These are phyloP conservation scores for Aureobasidium sp. DNA, from an alignment of 2,329 filamentous ascomycete species.

Conservation along the genomic window DNA sequence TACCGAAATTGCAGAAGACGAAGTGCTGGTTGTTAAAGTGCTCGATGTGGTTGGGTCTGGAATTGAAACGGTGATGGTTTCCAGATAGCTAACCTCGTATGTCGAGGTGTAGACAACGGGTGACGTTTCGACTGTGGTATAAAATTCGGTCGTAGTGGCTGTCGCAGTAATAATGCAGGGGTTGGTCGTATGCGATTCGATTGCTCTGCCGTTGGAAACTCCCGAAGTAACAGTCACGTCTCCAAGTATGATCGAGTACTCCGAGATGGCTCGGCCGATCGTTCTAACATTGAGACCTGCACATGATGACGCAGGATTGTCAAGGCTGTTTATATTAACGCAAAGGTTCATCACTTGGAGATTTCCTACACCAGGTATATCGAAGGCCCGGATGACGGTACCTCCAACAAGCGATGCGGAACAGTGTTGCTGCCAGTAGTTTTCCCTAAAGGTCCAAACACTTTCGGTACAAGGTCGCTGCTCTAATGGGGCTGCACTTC, in stretches of 20 bases:
- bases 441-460: background rate
- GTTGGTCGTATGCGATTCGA: background rate
- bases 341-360: background rate
- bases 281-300: background rate
- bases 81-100: background rate
- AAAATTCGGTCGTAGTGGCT: background rate
- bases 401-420: background rate
- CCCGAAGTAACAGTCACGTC: background rate
- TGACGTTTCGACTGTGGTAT: background rate
- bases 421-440: background rate
- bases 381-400: background rate
- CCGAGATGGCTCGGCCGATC: background rate
- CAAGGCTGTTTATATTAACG: background rate
- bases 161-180: background rate
- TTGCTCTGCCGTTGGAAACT: background rate
- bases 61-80: background rate
- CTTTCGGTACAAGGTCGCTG: background rate
- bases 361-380: background rate
- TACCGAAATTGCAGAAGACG: background rate
- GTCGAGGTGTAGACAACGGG: background rate
- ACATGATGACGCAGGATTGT: background rate
- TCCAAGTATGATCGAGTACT: background rate
- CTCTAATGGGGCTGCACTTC: background rate
- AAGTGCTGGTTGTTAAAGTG: background rate
- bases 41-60: background rate